A percentile compares a stretch with the other conserved stretches of the same genome.
phyloP scores from a whole-genome alignment of 305 asterid species.

The Fraxinus albicans region DNA sequence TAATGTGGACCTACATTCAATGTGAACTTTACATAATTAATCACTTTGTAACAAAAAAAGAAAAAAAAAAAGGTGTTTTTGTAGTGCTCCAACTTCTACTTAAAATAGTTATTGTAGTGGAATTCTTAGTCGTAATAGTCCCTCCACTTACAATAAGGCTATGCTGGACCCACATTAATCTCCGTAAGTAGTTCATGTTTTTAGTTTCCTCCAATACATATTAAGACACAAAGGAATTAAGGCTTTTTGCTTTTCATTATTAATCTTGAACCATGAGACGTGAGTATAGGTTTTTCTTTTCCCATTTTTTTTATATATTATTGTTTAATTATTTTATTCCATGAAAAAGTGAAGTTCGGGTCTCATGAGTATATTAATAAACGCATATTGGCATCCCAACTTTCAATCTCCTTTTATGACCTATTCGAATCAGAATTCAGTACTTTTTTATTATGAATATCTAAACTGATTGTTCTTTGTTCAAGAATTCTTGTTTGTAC shows the following conservation, averaged over 20 bases:
- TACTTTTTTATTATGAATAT: too few species aligned
- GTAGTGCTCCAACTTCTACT: constrained; percentile 8
- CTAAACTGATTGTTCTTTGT: background rate
- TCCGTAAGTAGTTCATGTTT: background rate
- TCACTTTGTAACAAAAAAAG: background rate
- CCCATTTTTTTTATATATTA: background rate
- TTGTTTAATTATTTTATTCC: background rate
- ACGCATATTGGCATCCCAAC: background rate
- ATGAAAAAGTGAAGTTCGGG: background rate
- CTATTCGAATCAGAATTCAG: too few species aligned
- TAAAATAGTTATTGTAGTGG: background rate
- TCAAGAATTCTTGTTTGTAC: too few species aligned
- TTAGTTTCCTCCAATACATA: background rate
- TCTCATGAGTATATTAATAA: background rate
- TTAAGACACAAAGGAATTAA: background rate
- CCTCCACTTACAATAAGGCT: background rate
- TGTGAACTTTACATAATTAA: background rate
- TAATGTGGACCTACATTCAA: background rate
- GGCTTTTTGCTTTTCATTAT: background rate
- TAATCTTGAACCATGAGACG: background rate
- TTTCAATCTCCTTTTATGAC: background rate
- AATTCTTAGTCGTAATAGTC: background rate
- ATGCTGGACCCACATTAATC: background rate
- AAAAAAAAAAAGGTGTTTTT: background rate
- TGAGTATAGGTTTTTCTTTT: background rate